phyloP scores from a whole-genome alignment of 2,329 filamentous ascomycete genomes.

The Magnaporthiopsis incrustans region DNA sequence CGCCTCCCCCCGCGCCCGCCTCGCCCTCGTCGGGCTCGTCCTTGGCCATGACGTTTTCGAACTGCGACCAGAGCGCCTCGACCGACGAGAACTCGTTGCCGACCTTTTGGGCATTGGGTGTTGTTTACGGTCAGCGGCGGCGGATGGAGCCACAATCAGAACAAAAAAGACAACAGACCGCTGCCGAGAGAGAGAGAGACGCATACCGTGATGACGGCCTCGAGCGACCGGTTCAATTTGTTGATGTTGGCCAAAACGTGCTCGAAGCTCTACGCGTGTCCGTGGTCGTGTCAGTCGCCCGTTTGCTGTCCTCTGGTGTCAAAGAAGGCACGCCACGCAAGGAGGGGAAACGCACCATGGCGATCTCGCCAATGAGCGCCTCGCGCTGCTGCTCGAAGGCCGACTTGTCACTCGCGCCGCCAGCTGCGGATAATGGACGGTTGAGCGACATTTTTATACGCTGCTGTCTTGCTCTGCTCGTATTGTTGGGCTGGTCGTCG shows the following conservation, averaged over 20 bases:
- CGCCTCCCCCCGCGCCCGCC: constrained; percentile 13
- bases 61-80: constrained; percentile 93
- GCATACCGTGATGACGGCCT: constrained; percentile 76
- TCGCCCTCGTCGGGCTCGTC: constrained; percentile 20
- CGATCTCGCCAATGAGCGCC: constrained; percentile 63
- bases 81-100: constrained; percentile 97
- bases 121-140: no score
- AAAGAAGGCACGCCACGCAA: no score
- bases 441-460: constrained; percentile 7
- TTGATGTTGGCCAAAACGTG: constrained; percentile 94
- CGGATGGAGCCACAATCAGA: no score
- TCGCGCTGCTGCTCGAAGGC: constrained; percentile 74
- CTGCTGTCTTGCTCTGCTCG: background rate
- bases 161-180: no score
- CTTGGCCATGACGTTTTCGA: constrained; percentile 90
- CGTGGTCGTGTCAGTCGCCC: background rate
- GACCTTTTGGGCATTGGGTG: constrained; percentile 41
- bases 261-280: constrained; percentile 58
- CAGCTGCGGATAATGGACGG: constrained; percentile 2
- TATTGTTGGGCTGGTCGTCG: background rate
- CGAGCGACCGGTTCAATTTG: constrained; percentile 83
- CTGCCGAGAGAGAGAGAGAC: background rate
- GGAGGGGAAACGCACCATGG: constrained; percentile 42
- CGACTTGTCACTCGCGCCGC: constrained; percentile 36
- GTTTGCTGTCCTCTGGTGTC: background rate